Evolutionary conservation across 805 yeast species (phyloP), one percentile per base, ranked within the genome.

Genomic region (Cyberlindnera subsufficiens): DNA sequence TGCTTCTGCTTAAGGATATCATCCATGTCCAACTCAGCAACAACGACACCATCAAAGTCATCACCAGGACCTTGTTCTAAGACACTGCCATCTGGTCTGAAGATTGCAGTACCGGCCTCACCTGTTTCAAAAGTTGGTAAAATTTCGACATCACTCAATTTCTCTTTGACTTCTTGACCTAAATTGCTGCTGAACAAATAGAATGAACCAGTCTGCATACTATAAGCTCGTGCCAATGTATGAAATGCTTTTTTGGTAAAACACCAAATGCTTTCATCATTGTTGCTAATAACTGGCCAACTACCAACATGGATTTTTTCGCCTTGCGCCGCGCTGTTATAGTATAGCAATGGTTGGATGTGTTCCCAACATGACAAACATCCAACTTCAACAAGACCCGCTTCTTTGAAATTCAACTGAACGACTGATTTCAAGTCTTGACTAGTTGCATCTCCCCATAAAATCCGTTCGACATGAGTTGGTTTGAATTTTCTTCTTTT

Each of bases 31-130:
- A 51, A 43, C 25, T 11, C 49, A 40, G 27, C 27, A 22, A 22
- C 27, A 22, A 22, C 27, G 9, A 22, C 27, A 7, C 27, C 27
- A 22, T 22, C 27, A 22, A 22, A 11, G 49, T 48, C 14, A 54
- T 35, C 16, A 44, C 50, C 38, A 36, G 22, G 18, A 25, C 22
- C 38, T 36, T 34, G 36, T 34, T 22, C 27, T 7, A 22, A 10
- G 27, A 22, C 9, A 7, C 27, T 22, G 14, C 60, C 58, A 42
- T 53, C 51, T 19, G 60, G 60, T 8, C 52, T 52, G 25, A 46
- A 42, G 33, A 55, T 16, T 10, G 33, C 33, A 6, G 33, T 15
- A 9, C 17, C 47, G 13, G 47, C 37, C 44, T 20, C 16, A 30
- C 35, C 38, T 31, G 27, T 29, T 5, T 33, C 42, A 29, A 13